Evolutionary conservation across 495 filamentous ascomycete genomes (phyloP), one percentile per base, ranked within the genome.

Genomic region (Penicillium egyptiacum): DNA sequence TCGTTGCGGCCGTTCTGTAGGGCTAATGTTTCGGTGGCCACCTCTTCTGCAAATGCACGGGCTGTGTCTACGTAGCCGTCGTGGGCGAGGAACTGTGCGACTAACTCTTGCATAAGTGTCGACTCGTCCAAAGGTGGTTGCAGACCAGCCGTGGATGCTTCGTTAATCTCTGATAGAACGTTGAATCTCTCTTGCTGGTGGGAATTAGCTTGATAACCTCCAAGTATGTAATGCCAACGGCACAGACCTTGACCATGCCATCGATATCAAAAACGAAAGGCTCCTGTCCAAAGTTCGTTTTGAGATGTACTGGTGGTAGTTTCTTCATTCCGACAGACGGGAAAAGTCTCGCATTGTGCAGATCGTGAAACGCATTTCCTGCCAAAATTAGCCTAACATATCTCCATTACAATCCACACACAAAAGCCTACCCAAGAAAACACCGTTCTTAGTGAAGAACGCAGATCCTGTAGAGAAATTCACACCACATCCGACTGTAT

Each of bases 21-120:
- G 8, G 86, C 82, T 56, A 74, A 73, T 56, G 86, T 83, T 68
- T 96, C 92, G 17, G 77, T 76, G 35, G 84, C 84, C 5, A 96
- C 85, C 67, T 98, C 95, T 65, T 88, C 81, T 7, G 88, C 85
- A 73, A 99, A 98, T 0, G 89, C 91, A 58, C 85, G 83, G 16
- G 92, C 91, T 7, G 94, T 96, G 56, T 96, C 93, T n/a, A 97
- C 86, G 60, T 96, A 98, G 53, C 94, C 95, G 68, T 98, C 95
- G 64, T 97, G 94, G 37, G 90, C 89, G 7, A 99, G 79, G 62
- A 92, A 96, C 70, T 97, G 92, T 11, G 91, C 81, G 17, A 95
- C 87, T 57, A 93, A 70, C 60, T 88, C 82, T 68, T 97, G 94
- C 39, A 96, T 82, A 30, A 98, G 79, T 25, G 88, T 75, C 2